These are phyloP conservation scores for Sarocladium strictum DNA, from an alignment of 2,329 filamentous ascomycete species.

Conservation along the genomic window DNA sequence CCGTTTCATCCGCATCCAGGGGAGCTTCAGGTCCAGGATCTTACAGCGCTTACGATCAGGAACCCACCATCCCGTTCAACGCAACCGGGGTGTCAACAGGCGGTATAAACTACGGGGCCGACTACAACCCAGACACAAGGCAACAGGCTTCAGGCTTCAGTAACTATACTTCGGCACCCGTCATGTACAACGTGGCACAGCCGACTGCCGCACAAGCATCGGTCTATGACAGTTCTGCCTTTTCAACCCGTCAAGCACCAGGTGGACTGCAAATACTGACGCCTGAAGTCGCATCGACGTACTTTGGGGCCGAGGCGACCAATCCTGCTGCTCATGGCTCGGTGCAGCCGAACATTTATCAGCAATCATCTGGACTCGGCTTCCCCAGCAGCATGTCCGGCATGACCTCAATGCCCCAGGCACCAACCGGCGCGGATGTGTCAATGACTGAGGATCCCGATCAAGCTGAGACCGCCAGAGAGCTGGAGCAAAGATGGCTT, in stretches of 20 bases:
- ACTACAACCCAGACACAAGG: slow-evolving; percentile 59
- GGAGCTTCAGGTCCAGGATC: slow-evolving; percentile 44
- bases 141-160: slow-evolving; percentile 49
- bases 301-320: slow-evolving; percentile 48
- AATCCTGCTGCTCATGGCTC: slow-evolving; percentile 44
- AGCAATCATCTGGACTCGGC: slow-evolving; percentile 51
- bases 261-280: slow-evolving; percentile 66
- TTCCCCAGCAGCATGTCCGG: slow-evolving; percentile 43
- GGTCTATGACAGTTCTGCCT: slow-evolving; percentile 73
- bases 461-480: slow-evolving; percentile 45
- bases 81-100: slow-evolving; percentile 51
- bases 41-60: slow-evolving; percentile 55
- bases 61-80: slow-evolving; percentile 44
- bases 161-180: slow-evolving; percentile 56
- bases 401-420: slow-evolving; percentile 39
- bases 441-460: slow-evolving; percentile 51
- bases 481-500: slow-evolving; percentile 65
- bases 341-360: slow-evolving; percentile 58
- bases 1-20: background rate
- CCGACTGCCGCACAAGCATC: slow-evolving; percentile 48
- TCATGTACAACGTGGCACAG: slow-evolving; percentile 76
- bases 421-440: slow-evolving; percentile 33
- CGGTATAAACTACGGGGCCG: slow-evolving; percentile 53
- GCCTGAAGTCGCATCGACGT: slow-evolving; percentile 53
- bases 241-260: slow-evolving; percentile 62